Percentiles rank a stretch among this genome's conserved stretches.
Conservation (phyloP, 2,329 filamentous ascomycete species). For the Aspergillus luchuensis region DNA sequence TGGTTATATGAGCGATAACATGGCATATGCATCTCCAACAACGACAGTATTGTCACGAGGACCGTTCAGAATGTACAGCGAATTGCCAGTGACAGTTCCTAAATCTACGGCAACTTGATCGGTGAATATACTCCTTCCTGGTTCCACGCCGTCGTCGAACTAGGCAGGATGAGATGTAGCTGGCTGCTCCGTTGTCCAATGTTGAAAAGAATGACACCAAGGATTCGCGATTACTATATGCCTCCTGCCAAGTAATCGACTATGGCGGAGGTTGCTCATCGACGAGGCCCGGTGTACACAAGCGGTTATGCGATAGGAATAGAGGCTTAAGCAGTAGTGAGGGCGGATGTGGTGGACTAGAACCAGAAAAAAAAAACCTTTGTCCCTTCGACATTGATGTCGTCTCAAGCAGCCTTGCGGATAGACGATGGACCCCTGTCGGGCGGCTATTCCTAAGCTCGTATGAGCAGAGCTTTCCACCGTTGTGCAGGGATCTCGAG, state of each 20-base stretch:
- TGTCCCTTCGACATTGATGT: not conserved
- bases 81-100: not conserved
- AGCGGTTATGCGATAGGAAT: not conserved
- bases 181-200: not conserved
- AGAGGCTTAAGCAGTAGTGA: not conserved
- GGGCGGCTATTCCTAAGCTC: constrained; percentile 2
- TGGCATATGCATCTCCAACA: not conserved
- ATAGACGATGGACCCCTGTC: not conserved
- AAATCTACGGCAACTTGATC: not conserved
- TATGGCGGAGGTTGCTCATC: not conserved
- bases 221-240: not conserved
- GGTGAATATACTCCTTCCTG: not conserved
- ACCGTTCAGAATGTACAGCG: not conserved
- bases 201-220: not conserved
- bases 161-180: not conserved
- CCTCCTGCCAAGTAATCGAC: not conserved
- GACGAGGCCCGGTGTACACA: not conserved
- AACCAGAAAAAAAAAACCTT: not conserved
- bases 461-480: not conserved
- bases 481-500: not conserved
- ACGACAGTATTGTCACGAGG: not conserved
- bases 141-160: not conserved
- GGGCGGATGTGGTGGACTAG: not conserved
- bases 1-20: not conserved
- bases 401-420: not conserved